Evolutionary conservation across 2,329 filamentous ascomycete species (phyloP).

Genomic region (Aspergillus phoenicis): DNA sequence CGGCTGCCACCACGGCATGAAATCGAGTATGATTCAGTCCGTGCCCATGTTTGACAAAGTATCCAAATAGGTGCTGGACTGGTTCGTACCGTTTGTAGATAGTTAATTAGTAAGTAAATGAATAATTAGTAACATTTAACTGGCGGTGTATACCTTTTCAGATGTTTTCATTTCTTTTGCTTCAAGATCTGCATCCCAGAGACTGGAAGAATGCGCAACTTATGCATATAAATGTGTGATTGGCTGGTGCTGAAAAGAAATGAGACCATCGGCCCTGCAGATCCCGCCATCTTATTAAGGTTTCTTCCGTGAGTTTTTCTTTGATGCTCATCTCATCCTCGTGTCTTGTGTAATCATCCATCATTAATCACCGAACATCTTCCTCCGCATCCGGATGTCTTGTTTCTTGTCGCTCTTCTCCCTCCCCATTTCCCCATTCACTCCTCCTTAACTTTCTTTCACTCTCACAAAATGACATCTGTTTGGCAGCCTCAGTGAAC

Average conservation of each 20-base stretch:
- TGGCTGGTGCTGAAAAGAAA: background rate
- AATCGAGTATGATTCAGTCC: background rate
- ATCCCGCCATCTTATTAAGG: conserved; percentile 5
- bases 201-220: too few relatives aligned
- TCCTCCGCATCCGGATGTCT: too few relatives aligned
- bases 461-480: background rate
- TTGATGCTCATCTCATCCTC: background rate
- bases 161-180: too few relatives aligned
- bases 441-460: background rate
- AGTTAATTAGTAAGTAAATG: too few relatives aligned
- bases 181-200: too few relatives aligned
- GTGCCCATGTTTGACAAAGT: too few relatives aligned
- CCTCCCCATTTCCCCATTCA: background rate
- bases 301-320: too few relatives aligned
- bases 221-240: background rate
- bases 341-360: background rate
- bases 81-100: too few relatives aligned
- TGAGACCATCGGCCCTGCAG: conserved; percentile 4
- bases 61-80: too few relatives aligned
- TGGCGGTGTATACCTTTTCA: background rate
- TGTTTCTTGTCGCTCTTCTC: too few relatives aligned
- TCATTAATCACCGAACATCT: background rate
- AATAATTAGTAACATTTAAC: background rate
- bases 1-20: background rate
- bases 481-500: background rate